Conservation (phyloP, 2,329 filamentous ascomycete species). For the Tolypocladium tundrense region DNA sequence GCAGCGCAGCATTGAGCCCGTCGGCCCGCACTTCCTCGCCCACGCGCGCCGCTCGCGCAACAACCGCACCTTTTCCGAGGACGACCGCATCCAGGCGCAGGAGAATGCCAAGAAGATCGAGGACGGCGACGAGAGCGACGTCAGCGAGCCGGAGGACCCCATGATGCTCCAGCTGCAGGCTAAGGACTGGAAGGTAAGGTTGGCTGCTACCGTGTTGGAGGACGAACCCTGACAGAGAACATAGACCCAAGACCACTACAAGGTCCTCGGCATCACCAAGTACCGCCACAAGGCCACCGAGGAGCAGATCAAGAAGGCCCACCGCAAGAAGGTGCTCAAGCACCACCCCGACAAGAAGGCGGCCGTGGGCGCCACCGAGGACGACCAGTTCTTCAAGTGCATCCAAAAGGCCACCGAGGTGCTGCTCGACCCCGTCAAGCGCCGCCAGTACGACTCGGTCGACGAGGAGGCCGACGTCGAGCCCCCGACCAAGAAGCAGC, state of each 20-base stretch:
- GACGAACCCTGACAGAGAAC: neutral
- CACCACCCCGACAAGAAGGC: slow-evolving; percentile 99
- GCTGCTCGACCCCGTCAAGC: slow-evolving; percentile 81
- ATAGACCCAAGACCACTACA: slow-evolving; percentile 93
- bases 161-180: slow-evolving; percentile 86
- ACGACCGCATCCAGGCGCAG: slow-evolving; percentile 94
- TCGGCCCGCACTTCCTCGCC: slow-evolving; percentile 95
- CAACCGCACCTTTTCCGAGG: slow-evolving; percentile 96
- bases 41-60: slow-evolving; percentile 92
- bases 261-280: slow-evolving; percentile 84
- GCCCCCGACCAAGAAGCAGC: slow-evolving; percentile 84
- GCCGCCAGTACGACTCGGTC: slow-evolving; percentile 92
- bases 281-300: slow-evolving; percentile 89
- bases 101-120: slow-evolving; percentile 93
- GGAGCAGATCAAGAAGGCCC: slow-evolving; percentile 97
- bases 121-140: slow-evolving; percentile 79
- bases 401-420: slow-evolving; percentile 97
- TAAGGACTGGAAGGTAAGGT: slow-evolving; percentile 94
- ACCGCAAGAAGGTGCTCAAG: slow-evolving; percentile 98
- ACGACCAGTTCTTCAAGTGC: slow-evolving; percentile 99
- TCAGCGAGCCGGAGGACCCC: slow-evolving; percentile 88
- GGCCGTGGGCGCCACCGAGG: slow-evolving; percentile 73
- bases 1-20: slow-evolving; percentile 85
- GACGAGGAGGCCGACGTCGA: slow-evolving; percentile 90
- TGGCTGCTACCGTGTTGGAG: neutral